Conservation (phyloP, 2,329 filamentous ascomycete species). For the Thielaviopsis ethacetica region DNA sequence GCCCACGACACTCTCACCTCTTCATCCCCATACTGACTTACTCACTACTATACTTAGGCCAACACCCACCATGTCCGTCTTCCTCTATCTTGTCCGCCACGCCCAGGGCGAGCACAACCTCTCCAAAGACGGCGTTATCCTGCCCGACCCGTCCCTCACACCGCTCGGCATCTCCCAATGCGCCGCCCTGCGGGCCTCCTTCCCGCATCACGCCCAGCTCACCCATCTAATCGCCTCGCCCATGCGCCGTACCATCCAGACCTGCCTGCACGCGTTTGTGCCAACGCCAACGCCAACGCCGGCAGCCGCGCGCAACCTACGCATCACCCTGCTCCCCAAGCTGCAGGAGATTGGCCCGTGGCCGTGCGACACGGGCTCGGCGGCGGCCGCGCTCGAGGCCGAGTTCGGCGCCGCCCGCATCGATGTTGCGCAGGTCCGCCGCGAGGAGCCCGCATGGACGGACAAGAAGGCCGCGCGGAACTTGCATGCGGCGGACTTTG, state of each 20-base stretch:
- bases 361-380: constrained; percentile 61
- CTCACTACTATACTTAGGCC: background rate
- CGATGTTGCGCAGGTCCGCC: constrained; percentile 41
- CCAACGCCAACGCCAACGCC: constrained; percentile 28
- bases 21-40: background rate
- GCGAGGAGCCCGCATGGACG: constrained; percentile 46
- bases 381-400: constrained; percentile 32
- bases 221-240: constrained; percentile 64
- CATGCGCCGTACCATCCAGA: constrained; percentile 65
- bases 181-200: constrained; percentile 38
- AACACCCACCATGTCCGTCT: constrained; percentile 28
- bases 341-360: constrained; percentile 62
- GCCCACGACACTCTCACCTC: background rate
- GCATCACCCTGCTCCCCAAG: constrained; percentile 52
- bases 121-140: constrained; percentile 45
- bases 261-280: constrained; percentile 53
- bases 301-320: constrained; percentile 12
- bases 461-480: constrained; percentile 35
- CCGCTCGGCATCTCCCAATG: constrained; percentile 63
- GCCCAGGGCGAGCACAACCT: constrained; percentile 75
- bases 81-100: constrained; percentile 54
- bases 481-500: constrained; percentile 29
- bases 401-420: constrained; percentile 46
- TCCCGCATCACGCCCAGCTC: constrained; percentile 48
- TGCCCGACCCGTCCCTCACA: constrained; percentile 69